Evolutionary conservation across 441 rosid genomes (phyloP).

Genomic region (Pelargonium citronellum): DNA sequence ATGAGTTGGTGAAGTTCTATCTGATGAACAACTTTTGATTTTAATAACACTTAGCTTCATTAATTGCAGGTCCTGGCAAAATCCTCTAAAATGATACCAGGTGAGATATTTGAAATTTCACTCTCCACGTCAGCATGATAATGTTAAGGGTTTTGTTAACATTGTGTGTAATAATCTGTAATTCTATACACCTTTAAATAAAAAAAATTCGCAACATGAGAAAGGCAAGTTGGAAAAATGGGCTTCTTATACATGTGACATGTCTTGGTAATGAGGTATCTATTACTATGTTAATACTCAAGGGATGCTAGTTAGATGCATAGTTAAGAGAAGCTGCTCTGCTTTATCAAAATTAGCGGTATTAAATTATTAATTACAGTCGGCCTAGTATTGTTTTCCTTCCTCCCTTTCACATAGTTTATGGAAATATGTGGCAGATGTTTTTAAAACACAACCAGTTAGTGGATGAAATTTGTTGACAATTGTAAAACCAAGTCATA

Average conservation of each 20-base stretch:
- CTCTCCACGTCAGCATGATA: neutral
- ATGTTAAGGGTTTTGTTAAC: neutral
- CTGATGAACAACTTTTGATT: neutral
- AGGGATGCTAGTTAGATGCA: neutral
- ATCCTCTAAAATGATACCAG: slow-evolving; percentile 97
- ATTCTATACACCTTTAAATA: neutral
- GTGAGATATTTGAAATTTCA: slow-evolving; percentile 27
- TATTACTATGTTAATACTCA: no score
- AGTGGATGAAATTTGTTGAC: neutral
- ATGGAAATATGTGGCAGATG: neutral
- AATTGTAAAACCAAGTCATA: neutral
- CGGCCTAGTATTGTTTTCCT: neutral
- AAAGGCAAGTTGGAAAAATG: no score
- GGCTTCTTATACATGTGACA: no score
- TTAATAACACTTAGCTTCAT: neutral
- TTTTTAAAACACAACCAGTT: neutral
- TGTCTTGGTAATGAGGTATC: no score
- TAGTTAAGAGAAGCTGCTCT: neutral
- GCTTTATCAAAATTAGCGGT: neutral
- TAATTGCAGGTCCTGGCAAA: slow-evolving; percentile 71
- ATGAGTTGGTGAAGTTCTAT: neutral
- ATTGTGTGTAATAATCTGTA: neutral
- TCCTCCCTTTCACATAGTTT: neutral
- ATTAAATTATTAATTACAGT: neutral
- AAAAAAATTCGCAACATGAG: neutral